Base-by-base conservation (phyloP, 805 yeast species). In the Barnettozyma californica region DNA sequence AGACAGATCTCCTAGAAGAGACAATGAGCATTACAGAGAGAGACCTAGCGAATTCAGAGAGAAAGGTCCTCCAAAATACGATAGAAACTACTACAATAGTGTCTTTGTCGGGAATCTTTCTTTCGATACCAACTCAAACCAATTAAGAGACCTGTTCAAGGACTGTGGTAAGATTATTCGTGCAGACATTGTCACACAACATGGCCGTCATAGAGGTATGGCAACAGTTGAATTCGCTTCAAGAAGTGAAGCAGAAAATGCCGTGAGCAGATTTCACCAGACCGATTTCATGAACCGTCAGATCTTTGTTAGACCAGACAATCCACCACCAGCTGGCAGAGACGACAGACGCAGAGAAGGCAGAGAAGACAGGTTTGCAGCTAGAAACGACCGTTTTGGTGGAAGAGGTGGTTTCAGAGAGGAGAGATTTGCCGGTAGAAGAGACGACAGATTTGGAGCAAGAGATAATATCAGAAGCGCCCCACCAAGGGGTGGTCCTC, bases 221-320 rank as follows among this genome's bases (percentile, higher is more conserved):
- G 92, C 91, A 37, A 87, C 96, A 21, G 96, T 90, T 38, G 97
- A 90, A 66, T 91, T 84, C 60, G 71, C 80, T 11, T 71, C 71
- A 49, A 73, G 74, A 51, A 82, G 76, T 16, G 84, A 81, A 48
- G 96, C 88, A 6, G 75, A 73, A 42, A 74, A 70, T 21, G 97
- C 97, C 11, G 87, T 90, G 58, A 68, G 73, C 46, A 73, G 78
- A 57, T 84, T 75, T 59, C 85, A 87, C 67, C 83, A 87, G 60
- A 73, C 81, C 27, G 72, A 70, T 33, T 77, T 82, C 53, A 68
- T 73, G 61, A 95, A 89, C 13, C 82, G 97, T 66, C 83, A 80
- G 58, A 84, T 90, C 40, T 89, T 85, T 66, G 95, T 91, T 9
- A 83, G 97, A 69, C 95, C 84, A 64, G 95, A 90, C 68, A 84